Base-by-base conservation (phyloP, 495 filamentous ascomycete species). In the Penicillium verhagenii region DNA sequence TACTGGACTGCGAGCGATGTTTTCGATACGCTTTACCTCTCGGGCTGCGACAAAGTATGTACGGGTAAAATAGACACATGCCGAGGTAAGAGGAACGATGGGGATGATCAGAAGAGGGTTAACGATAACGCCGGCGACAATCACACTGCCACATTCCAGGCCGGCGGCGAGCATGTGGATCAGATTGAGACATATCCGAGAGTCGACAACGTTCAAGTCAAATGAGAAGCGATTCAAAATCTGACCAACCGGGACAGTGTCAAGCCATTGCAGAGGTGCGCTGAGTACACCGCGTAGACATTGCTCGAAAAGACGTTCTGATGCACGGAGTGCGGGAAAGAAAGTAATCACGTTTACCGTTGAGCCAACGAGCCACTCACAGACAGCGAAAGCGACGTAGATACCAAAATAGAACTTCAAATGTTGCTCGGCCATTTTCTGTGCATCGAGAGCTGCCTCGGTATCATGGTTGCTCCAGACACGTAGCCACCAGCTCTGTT, bases 81-180 rank as follows among this genome's bases (percentile, higher is more conserved):
- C 28, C 28, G 28, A 6, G 6, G 13, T 13, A 6, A 31, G 28
- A 31, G 28, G 28, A 31, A 31, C 13, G 28, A 31, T 31, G 6
- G 28, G 6, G 13, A 31, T 31, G 13, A 31, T 31, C 37, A 40
- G 16, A 6, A 40, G 11, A n/a, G 37, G 37, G 16, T 19, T 40
- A 6, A 40, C 37, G 16, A 40, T 7, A n/a, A 40, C 37, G 5
- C 37, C 37, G 5, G 37, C 37, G 16, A 40, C 6, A 14, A 40
- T 40, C 11, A 40, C 16, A 40, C 16, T 91, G 90, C 20, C 85
- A 87, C 49, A 91, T 54, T 50, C 93, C 85, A 9, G 76, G 79
- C 13, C 72, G 79, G 20, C n/a, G n/a, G n/a, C n/a, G n/a, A n/a
- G n/a, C n/a, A n/a, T n/a, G n/a, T n/a, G n/a, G n/a, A n/a, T n/a